Percentiles rank a stretch among this genome's conserved stretches.
These are phyloP conservation scores for Echinochloa phyllopogon DNA, from an alignment of 176 grass and related monocot species.

Conservation along the genomic window DNA sequence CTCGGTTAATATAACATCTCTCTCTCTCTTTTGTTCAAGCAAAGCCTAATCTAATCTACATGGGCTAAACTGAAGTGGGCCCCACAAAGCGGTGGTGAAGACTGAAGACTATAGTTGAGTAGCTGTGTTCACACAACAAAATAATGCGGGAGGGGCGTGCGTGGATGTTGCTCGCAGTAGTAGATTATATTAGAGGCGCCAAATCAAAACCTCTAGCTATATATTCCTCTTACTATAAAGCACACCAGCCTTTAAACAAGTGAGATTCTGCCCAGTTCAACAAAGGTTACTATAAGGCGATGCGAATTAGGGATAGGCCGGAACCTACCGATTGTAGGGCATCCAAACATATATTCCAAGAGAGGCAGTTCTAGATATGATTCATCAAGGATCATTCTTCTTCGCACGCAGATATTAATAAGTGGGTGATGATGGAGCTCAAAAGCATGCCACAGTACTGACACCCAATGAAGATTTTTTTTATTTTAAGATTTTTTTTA, in stretches of 20 bases:
- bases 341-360: constrained; percentile 56
- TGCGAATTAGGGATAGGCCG: constrained; percentile 37
- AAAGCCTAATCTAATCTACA: background rate
- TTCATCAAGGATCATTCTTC: constrained; percentile 8
- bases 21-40: background rate
- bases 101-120: constrained; percentile 2
- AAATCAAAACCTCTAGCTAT: constrained; percentile 34
- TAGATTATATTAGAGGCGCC: constrained; percentile 53
- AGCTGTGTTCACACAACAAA: background rate
- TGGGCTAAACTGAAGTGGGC: background rate
- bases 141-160: background rate
- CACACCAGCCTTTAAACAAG: constrained; percentile 37
- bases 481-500: background rate
- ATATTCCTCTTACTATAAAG: constrained; percentile 19
- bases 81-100: background rate
- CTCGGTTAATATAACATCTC: background rate
- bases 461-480: background rate
- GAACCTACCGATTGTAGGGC: constrained; percentile 40
- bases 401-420: background rate
- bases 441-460: background rate
- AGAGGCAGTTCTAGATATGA: constrained; percentile 22
- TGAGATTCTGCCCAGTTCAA: constrained; percentile 35
- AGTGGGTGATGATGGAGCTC: background rate
- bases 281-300: constrained; percentile 23
- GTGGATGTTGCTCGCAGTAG: background rate